Conservation (phyloP, 2,329 filamentous ascomycete genomes). For the Dactylellina drechsleri region DNA sequence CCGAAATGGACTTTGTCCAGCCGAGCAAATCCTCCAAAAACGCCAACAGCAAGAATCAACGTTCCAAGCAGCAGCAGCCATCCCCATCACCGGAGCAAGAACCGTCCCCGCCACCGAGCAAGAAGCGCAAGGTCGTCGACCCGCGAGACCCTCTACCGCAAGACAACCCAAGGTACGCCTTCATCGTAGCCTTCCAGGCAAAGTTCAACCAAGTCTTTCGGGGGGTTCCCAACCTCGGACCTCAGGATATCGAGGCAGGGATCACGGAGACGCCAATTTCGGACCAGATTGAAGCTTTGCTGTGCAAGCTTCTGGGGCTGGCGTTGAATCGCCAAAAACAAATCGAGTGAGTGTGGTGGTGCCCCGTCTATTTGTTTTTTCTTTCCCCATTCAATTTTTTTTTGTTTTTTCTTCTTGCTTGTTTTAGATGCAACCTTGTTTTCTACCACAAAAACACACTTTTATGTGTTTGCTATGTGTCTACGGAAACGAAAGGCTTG, state of each 20-base stretch:
- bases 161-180: slow-evolving; percentile 64
- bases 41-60: slow-evolving; percentile 26
- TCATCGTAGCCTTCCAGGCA: slow-evolving; percentile 97
- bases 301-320: slow-evolving; percentile 87
- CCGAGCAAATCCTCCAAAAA: slow-evolving; percentile 31
- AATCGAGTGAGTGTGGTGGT: slow-evolving; percentile 80
- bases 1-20: slow-evolving; percentile 41
- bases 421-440: slow-evolving; percentile 21
- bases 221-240: slow-evolving; percentile 87
- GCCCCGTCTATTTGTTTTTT: slow-evolving; percentile 15
- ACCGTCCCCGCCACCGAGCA: slow-evolving; percentile 41
- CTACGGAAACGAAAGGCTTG: slow-evolving; percentile 3
- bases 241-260: slow-evolving; percentile 92
- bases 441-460: slow-evolving; percentile 19
- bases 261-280: slow-evolving; percentile 80
- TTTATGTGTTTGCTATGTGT: slow-evolving; percentile 19
- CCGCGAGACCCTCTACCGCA: slow-evolving; percentile 45
- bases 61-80: slow-evolving; percentile 12
- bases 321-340: slow-evolving; percentile 98
- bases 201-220: slow-evolving; percentile 91
- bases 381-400: slow-evolving; percentile 25
- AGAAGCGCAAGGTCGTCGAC: slow-evolving; percentile 48
- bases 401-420: slow-evolving; percentile 16
- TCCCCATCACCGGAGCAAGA: slow-evolving; percentile 26
- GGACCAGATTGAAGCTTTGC: slow-evolving; percentile 83